Conservation (phyloP, 148 eudicot species). For the Rhododendron kiyosumense region DNA sequence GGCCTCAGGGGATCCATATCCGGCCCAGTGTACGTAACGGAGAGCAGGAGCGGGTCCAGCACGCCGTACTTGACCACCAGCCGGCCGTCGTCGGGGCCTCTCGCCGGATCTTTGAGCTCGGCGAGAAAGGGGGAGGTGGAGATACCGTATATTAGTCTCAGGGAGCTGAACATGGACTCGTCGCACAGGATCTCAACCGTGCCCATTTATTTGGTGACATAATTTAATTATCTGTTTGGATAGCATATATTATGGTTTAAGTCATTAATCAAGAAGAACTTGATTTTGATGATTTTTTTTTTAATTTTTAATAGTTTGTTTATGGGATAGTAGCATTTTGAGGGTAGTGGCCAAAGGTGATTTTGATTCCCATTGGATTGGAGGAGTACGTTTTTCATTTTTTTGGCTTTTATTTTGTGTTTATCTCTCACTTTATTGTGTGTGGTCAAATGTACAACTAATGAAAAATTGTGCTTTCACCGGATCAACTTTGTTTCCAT, state of each 20-base stretch:
- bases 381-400: background rate
- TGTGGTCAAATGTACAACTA: background rate
- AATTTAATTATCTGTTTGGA: background rate
- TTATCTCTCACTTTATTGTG: background rate
- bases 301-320: background rate
- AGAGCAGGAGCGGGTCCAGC: slow-evolving; percentile 54
- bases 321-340: background rate
- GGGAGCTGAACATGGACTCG: slow-evolving; percentile 63
- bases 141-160: slow-evolving; percentile 64
- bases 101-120: slow-evolving; percentile 31
- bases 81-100: slow-evolving; percentile 56
- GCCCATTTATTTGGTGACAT: slow-evolving; percentile 87
- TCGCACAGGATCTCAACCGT: slow-evolving; percentile 39
- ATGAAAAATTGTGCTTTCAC: background rate
- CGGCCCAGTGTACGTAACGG: slow-evolving; percentile 71
- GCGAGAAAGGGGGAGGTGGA: slow-evolving; percentile 32
- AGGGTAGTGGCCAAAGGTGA: background rate
- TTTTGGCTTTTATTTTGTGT: background rate
- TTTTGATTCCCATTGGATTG: background rate
- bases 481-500: background rate
- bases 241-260: background rate
- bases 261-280: background rate
- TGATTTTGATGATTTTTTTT: background rate
- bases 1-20: slow-evolving; percentile 33
- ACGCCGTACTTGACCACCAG: slow-evolving; percentile 50